A percentile compares a stretch with the other conserved stretches of the same genome.
Evolutionary conservation across 257 asterid species (phyloP).

Genomic region (Solanum rostratum): DNA sequence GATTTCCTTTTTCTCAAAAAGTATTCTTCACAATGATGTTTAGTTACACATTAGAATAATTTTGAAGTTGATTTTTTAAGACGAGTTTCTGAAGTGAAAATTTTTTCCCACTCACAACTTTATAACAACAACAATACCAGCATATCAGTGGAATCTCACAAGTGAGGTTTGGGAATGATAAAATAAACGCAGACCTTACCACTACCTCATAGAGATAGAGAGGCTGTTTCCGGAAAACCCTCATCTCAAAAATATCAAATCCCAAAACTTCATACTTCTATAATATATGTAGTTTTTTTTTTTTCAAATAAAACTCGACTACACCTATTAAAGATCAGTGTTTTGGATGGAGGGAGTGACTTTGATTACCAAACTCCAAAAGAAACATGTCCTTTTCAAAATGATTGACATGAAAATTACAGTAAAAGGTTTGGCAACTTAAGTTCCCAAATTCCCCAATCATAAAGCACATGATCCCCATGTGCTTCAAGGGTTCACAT

Average conservation of each 20-base stretch:
- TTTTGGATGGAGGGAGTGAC: background rate
- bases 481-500: slow-evolving; percentile 3
- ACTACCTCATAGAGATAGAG: too few relatives aligned
- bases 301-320: background rate
- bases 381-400: background rate
- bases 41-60: background rate
- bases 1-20: background rate
- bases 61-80: background rate
- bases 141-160: too few relatives aligned
- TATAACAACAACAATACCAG: too few relatives aligned
- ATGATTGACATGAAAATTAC: background rate
- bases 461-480: background rate
- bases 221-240: too few relatives aligned
- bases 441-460: background rate
- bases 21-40: background rate
- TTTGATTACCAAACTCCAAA: background rate
- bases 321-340: background rate
- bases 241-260: too few relatives aligned
- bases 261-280: too few relatives aligned
- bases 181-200: too few relatives aligned
- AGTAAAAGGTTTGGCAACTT: background rate
- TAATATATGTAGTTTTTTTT: too few relatives aligned
- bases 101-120: background rate
- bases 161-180: too few relatives aligned
- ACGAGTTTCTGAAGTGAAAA: background rate